Base-by-base conservation (phyloP, 768 basidiomycete genomes). In the Naganishia antarctica region DNA sequence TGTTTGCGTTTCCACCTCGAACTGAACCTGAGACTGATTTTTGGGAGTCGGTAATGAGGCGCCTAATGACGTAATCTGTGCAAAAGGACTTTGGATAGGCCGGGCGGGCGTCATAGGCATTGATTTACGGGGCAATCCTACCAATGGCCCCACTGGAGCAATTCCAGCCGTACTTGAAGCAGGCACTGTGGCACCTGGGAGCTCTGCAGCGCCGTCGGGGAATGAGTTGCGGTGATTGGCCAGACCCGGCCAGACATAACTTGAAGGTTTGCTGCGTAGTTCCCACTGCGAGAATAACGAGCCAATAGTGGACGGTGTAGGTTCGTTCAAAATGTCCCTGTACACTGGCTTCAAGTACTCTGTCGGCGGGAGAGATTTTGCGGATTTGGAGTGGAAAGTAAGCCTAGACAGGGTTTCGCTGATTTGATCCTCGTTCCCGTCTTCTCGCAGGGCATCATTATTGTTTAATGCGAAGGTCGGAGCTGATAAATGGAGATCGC, bases 321-420 rank as follows among this genome's bases (percentile, higher is more conserved):
- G 21, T 3, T 51, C 50, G 15, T 4, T n/a, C 13, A n/a, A 13
- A n/a, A 21, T 13, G 11, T 28, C 31, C 11, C 8, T 12, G 9
- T 12, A n/a, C 18, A 34, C 2, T n/a, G 50, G 31, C 12, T 51
- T 32, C 29, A 57, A 34, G 2, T 31, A 37, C 23, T 23, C 21
- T 3, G 53, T 57, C 16, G 31, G n/a, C 12, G 53, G 53, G 34
- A 41, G 32, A 25, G 32, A 8, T 13, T 25, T 41, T 6, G 21
- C 21, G 18, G 53, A 57, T 16, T 16, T 18, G 4, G 23, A 21
- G 23, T 34, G 23, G 26, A 57, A 57, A 23, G 21, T 37, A 23
- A 57, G 53, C 37, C 34, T 37, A 8, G 53, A 57, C 3, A 57
- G 53, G n/a, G 53, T 57, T 41, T 57, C 53, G 53, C 34, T 57